Evolutionary conservation across 768 basidiomycete genomes (phyloP), one percentile per base, ranked within the genome.

Genomic region (Gloeopeniophorella convolvens): DNA sequence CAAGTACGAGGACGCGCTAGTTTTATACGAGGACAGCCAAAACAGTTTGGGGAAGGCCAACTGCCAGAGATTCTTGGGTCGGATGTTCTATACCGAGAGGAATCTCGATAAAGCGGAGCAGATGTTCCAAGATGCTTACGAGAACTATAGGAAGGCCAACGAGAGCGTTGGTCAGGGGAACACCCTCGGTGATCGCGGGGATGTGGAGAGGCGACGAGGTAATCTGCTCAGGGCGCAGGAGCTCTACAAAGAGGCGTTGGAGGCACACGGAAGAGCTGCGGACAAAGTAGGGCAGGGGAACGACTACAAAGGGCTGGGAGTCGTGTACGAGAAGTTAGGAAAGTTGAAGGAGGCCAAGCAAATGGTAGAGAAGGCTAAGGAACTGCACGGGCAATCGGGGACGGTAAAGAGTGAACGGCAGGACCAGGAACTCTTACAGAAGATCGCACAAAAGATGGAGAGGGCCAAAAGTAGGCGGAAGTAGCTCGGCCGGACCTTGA

Each of bases 281-380:
- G 51, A 53, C 4, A 53, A 48, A 32, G 40, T 53, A 30, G 51
- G 51, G 16, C 51, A 53, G 31, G 51, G 51, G 1, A 53, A 53
- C 32, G 51, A 42, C 21, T 53, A 48, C 3, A 53, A 53, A 26
- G 41, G 41, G 5, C 31, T 53, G 7, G 51, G 51, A 1, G 42
- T 42, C 26, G 23, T 53, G 3, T 53, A 53, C 37, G 45, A 48
- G 34, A 53, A 53, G 34, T 35, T 26, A 18, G 4, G 32, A 3
- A 53, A 42, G 41, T 18, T 53, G 3, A 20, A 28, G 12, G 34
- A 31, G 18, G 51, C 51, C 20, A 53, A 42, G 23, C 40, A 37
- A 35, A 53, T 53, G 51, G 42, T 48, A 36, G 51, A 42, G 10
- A 53, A 42, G 40, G 51, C 51, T 12, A 21, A n/a, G 13, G 51